Evolutionary conservation across 2,329 filamentous ascomycete species (phyloP).

Genomic region (Diaporthe ilicicola): DNA sequence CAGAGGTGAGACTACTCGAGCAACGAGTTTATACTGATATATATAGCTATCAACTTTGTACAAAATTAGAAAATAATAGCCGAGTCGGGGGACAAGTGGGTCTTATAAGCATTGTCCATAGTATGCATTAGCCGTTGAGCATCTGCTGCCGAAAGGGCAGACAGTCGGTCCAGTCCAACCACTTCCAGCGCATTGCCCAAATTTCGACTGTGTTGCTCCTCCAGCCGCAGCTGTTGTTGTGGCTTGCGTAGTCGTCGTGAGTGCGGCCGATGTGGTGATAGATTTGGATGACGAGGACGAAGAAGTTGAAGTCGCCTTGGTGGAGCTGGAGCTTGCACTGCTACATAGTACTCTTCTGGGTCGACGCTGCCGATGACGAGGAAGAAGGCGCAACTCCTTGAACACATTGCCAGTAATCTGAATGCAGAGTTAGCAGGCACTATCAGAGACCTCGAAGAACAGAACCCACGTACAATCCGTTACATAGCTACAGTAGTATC

Average conservation of each 20-base stretch:
- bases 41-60: too few species aligned
- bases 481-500: slow-evolving; percentile 2
- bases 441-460: too few species aligned
- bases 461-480: not conserved
- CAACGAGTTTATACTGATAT: too few species aligned
- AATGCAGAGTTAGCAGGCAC: not conserved
- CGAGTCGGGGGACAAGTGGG: too few species aligned
- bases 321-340: not conserved
- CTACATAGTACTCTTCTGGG: not conserved
- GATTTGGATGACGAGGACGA: not conserved
- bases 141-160: not conserved
- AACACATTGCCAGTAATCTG: slow-evolving; percentile 10
- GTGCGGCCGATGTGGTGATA: not conserved
- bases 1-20: too few species aligned
- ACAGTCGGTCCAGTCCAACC: not conserved
- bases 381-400: not conserved
- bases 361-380: not conserved
- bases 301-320: not conserved
- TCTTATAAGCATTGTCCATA: too few species aligned
- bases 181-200: not conserved
- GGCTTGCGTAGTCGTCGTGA: too few species aligned
- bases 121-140: not conserved
- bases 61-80: too few species aligned
- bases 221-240: not conserved
- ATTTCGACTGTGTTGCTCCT: not conserved